phyloP scores from a whole-genome alignment of 2,329 filamentous ascomycete species.

The Fusarium foetens region DNA sequence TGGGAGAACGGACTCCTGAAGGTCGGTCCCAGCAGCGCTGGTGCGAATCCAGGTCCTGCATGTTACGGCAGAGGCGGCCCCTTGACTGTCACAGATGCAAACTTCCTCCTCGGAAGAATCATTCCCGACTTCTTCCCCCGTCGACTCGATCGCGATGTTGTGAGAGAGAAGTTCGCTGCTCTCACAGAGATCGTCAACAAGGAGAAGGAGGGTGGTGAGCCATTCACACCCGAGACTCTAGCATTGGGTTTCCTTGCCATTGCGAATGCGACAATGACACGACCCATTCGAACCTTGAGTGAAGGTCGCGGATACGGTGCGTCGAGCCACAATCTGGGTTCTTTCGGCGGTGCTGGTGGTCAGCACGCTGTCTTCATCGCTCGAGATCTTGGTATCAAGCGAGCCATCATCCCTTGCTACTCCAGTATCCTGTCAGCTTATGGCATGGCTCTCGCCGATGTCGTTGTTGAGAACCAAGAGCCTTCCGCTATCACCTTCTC shows the following conservation, averaged over 20 bases:
- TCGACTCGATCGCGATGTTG: conserved; percentile 53
- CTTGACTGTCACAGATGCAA: conserved; percentile 77
- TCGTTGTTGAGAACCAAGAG: conserved; percentile 55
- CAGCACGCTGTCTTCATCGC: conserved; percentile 59
- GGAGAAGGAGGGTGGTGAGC: conserved; percentile 34
- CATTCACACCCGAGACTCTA: conserved; percentile 37
- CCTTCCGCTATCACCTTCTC: conserved; percentile 49
- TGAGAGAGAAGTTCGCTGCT: conserved; percentile 53
- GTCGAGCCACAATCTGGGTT: conserved; percentile 41
- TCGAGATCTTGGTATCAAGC: conserved; percentile 54
- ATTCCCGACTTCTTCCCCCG: conserved; percentile 71
- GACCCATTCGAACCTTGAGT: conserved; percentile 65
- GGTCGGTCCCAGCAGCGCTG: conserved; percentile 77
- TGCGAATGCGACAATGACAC: conserved; percentile 78
- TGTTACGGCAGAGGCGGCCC: conserved; percentile 78
- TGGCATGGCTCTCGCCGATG: conserved; percentile 57
- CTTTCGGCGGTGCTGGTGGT: conserved; percentile 52
- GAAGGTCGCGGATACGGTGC: conserved; percentile 45
- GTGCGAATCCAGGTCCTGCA: conserved; percentile 76
- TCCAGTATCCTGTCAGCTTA: conserved; percentile 59
- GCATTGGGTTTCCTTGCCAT: conserved; percentile 80
- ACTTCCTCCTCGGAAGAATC: conserved; percentile 71
- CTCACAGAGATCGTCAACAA: conserved; percentile 48
- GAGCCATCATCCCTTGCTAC: conserved; percentile 57
- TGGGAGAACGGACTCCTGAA: conserved; percentile 77